phyloP scores from a whole-genome alignment of 805 yeast genomes.

The Nakazawaea siamensis region DNA sequence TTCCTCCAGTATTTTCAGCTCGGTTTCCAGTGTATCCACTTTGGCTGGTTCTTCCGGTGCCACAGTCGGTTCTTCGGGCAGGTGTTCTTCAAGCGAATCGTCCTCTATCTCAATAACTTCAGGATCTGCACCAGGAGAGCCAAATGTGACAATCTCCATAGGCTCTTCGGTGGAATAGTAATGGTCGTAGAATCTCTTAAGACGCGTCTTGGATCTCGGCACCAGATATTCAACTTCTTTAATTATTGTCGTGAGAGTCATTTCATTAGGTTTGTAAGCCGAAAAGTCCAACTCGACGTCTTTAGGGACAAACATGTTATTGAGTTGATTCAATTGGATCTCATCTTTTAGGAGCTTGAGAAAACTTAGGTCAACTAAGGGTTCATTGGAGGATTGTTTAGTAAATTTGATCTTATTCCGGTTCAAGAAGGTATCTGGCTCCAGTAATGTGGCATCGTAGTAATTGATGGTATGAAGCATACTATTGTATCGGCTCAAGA shows the following conservation, averaged over 20 bases:
- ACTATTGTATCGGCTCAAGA: constrained; percentile 1
- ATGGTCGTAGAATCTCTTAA: constrained; percentile 37
- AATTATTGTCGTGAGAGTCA: constrained; percentile 11
- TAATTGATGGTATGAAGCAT: constrained; percentile 3
- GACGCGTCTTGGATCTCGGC: constrained; percentile 33
- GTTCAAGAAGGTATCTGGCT: constrained; percentile 2
- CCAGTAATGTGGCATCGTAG: neutral
- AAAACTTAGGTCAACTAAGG: constrained; percentile 17
- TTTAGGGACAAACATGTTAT: constrained; percentile 14
- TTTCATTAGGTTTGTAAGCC: constrained; percentile 8
- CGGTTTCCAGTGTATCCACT: too few species aligned
- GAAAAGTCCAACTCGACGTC: constrained; percentile 10
- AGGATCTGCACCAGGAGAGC: neutral
- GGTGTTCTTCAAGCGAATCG: too few species aligned
- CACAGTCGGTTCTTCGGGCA: too few species aligned
- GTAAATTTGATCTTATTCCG: constrained; percentile 1
- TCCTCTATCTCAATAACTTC: too few species aligned
- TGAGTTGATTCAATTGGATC: constrained; percentile 19
- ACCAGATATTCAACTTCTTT: constrained; percentile 17
- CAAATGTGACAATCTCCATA: constrained; percentile 30
- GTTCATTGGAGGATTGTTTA: neutral
- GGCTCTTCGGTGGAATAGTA: constrained; percentile 42
- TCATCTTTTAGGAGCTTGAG: constrained; percentile 25
- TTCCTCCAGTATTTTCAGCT: too few species aligned
- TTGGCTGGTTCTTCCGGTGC: constrained; percentile 3